Evolutionary conservation across 1,284 basidiomycete genomes (phyloP).

Genomic region (Polyporus tsugae): DNA sequence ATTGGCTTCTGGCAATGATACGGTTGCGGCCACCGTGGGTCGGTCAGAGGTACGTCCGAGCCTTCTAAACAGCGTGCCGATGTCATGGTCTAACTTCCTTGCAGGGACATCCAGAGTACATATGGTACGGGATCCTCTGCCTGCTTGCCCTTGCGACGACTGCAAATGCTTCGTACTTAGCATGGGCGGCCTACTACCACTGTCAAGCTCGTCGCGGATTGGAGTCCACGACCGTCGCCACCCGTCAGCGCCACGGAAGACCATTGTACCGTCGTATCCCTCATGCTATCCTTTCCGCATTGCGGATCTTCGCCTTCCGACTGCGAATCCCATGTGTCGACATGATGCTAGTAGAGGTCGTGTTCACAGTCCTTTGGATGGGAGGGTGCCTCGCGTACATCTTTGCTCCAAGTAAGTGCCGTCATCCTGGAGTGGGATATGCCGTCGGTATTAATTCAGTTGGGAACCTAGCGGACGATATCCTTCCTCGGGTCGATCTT

Average conservation of each 20-base stretch:
- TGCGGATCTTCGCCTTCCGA: slow-evolving; percentile 41
- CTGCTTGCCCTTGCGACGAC: slow-evolving; percentile 33
- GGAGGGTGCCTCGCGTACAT: slow-evolving; percentile 39
- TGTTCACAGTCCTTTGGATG: slow-evolving; percentile 37
- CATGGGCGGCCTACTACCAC: slow-evolving; percentile 36
- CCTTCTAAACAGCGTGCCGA: neutral
- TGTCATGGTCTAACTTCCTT: slow-evolving; percentile 5
- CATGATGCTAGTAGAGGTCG: slow-evolving; percentile 36
- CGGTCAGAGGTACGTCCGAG: neutral
- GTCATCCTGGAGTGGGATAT: slow-evolving; percentile 1
- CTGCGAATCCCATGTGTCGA: slow-evolving; percentile 38
- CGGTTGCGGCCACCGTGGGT: neutral
- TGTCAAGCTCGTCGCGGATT: slow-evolving; percentile 4
- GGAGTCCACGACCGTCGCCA: neutral
- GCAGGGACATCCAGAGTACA: slow-evolving; percentile 37
- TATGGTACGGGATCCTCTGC: slow-evolving; percentile 37
- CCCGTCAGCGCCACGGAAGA: neutral
- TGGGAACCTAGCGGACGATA: neutral
- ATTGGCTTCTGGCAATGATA: neutral
- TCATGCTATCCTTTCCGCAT: slow-evolving; percentile 36
- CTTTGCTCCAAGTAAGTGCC: slow-evolving; percentile 37
- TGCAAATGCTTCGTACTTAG: slow-evolving; percentile 34
- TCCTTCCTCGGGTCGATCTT: slow-evolving; percentile 20
- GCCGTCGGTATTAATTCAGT: neutral
- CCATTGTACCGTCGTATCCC: slow-evolving; percentile 33